phyloP scores from a whole-genome alignment of 2,329 filamentous ascomycete species.

The Fusarium irregulare region DNA sequence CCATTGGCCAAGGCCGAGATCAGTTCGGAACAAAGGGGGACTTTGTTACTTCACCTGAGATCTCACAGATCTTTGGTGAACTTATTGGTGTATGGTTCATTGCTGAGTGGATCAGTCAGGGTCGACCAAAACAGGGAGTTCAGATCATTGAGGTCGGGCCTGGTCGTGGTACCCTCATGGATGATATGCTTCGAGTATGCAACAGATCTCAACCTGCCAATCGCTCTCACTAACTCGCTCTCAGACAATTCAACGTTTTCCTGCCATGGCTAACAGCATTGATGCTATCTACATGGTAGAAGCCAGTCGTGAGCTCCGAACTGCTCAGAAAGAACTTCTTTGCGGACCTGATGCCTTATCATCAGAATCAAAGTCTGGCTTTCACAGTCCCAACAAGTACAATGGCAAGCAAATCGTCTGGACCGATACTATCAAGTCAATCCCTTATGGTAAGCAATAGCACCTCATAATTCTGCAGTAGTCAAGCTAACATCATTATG shows the following conservation, averaged over 20 bases:
- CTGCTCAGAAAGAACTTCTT: slow-evolving; percentile 82
- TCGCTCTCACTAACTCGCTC: background rate
- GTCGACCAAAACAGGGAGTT: slow-evolving; percentile 76
- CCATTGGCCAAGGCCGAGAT: slow-evolving; percentile 74
- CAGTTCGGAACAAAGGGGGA: slow-evolving; percentile 95
- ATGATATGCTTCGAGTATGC: slow-evolving; percentile 88
- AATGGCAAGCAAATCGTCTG: slow-evolving; percentile 81
- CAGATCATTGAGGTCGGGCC: slow-evolving; percentile 95
- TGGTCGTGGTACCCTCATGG: slow-evolving; percentile 95
- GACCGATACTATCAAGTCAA: slow-evolving; percentile 88
- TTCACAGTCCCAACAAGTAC: slow-evolving; percentile 81
- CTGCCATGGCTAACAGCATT: slow-evolving; percentile 77
- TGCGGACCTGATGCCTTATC: slow-evolving; percentile 77
- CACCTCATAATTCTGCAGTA: background rate
- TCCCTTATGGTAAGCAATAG: slow-evolving; percentile 70
- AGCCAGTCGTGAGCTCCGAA: slow-evolving; percentile 82
- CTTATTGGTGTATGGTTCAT: slow-evolving; percentile 94
- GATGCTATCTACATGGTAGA: slow-evolving; percentile 95
- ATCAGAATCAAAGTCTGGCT: slow-evolving; percentile 77
- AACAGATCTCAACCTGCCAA: background rate
- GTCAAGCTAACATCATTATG: slow-evolving; percentile 45
- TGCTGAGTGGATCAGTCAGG: slow-evolving; percentile 95
- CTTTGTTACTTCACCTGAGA: slow-evolving; percentile 97
- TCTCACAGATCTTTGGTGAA: slow-evolving; percentile 97
- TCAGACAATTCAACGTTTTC: slow-evolving; percentile 87